A percentile compares a stretch with the other conserved stretches of the same genome.
phyloP scores from a whole-genome alignment of 2,329 filamentous ascomycete genomes.

The Ophiostoma quercus region DNA sequence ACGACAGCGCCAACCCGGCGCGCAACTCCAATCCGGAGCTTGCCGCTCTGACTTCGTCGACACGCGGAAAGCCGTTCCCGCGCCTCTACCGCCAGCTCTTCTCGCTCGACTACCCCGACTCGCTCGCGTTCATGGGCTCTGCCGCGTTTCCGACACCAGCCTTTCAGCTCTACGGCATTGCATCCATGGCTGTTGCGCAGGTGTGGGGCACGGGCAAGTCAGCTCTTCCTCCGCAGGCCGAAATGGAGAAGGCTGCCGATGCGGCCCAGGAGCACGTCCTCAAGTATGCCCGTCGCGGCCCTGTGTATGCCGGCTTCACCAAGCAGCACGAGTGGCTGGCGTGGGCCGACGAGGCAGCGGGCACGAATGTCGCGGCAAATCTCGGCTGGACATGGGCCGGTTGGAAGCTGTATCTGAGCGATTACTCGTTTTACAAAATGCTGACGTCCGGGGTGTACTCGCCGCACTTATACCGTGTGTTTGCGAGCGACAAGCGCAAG shows the following conservation, averaged over 20 bases:
- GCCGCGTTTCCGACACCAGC: constrained; percentile 36
- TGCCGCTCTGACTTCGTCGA: not conserved
- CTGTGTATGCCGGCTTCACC: constrained; percentile 28
- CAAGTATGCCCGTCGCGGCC: constrained; percentile 17
- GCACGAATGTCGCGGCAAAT: constrained; percentile 33
- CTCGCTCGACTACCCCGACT: constrained; percentile 40
- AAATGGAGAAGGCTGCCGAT: not conserved
- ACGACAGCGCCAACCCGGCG: constrained; percentile 27
- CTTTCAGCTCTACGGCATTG: constrained; percentile 37
- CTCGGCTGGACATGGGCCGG: not conserved
- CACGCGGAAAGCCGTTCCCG: constrained; percentile 32
- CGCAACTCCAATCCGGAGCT: not conserved
- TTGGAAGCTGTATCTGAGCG: not conserved
- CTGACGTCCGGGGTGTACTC: constrained; percentile 33
- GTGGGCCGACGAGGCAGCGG: constrained; percentile 41
- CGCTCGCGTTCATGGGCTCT: constrained; percentile 42
- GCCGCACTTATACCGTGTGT: constrained; percentile 40
- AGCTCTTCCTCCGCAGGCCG: not conserved
- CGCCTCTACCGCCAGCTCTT: constrained; percentile 43
- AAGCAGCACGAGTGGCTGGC: constrained; percentile 36
- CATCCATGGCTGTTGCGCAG: not conserved
- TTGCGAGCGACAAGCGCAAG: constrained; percentile 36
- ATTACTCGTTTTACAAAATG: not conserved
- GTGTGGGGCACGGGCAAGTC: not conserved
- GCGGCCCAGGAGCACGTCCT: not conserved